Evolutionary conservation across 2,329 filamentous ascomycete genomes (phyloP), one percentile per base, ranked within the genome.

Genomic region (Pseudophaeomoniella oleicola): DNA sequence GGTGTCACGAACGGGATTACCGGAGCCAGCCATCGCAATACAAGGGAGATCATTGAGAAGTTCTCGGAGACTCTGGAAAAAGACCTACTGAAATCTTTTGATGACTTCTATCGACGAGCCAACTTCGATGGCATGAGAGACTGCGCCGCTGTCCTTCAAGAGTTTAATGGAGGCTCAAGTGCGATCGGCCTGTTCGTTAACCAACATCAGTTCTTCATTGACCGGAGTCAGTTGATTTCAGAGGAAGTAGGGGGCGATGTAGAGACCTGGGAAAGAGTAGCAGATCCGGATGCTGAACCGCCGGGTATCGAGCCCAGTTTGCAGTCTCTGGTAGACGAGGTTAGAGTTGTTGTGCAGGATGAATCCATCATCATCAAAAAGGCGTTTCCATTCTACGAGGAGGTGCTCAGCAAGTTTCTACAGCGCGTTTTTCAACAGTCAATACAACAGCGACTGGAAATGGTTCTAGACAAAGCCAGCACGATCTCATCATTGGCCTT

Each of bases 81-180:
- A 54, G 90, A 98, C 52, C 66, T 98, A 29, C 63, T 98, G 42
- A 85, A 87, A 55, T 88, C 94, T 52, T 98, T 98, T 60, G 92
- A 98, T 64, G 85, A 92, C 53, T 94, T 88, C 63, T 96, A 96
- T 57, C 73, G 87, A 44, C 78, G 81, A 47, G 86, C 93, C 50
- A 94, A 96, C 59, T 94, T 93, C 52, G 85, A 94, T 46, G 87
- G 92, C 50, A 98, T 98, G 92, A 80, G 84, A 62, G 90, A 96
- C 55, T 98, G 90, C 55, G 84, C 92, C 37, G 83, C 83, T 50
- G 90, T 94, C 30, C 66, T 98, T 43, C 73, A 90, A 54, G 90
- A 96, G 59, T 98, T 98, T 67, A 94, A 88, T 56, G 86, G 90
- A 36, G 90, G 90, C 36, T 78, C 85, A 39, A 96, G 87, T 54